Conservation (phyloP, 192 early-diverging fungal genomes). For the Linderina pennispora region DNA sequence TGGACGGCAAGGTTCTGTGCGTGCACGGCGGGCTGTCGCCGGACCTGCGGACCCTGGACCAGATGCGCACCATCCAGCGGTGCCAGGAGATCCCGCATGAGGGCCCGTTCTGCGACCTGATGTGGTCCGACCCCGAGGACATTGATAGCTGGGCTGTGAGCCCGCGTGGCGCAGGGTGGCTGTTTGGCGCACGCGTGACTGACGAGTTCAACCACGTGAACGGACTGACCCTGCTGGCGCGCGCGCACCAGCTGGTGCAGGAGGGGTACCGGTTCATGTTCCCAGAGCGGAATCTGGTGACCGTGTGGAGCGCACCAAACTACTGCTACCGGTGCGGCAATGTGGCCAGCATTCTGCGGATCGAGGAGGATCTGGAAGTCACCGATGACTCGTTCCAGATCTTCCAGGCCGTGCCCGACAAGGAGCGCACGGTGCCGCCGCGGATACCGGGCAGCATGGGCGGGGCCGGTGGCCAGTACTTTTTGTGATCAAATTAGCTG, state of each 20-base stretch:
- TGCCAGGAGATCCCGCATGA: slow-evolving; percentile 62
- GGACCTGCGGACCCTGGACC: slow-evolving; percentile 87
- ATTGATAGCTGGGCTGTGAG: slow-evolving; percentile 92
- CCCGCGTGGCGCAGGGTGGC: slow-evolving; percentile 95
- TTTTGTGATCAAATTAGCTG: slow-evolving; percentile 31
- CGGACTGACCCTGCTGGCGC: slow-evolving; percentile 81
- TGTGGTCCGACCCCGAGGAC: slow-evolving; percentile 51
- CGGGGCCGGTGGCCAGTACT: slow-evolving; percentile 36
- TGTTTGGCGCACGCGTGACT: slow-evolving; percentile 96
- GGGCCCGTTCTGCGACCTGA: slow-evolving; percentile 44
- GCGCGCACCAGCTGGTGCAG: slow-evolving; percentile 97
- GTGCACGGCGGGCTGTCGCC: slow-evolving; percentile 96
- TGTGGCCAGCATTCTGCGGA: slow-evolving; percentile 78
- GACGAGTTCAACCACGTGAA: slow-evolving; percentile 98
- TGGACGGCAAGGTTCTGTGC: slow-evolving; percentile 87
- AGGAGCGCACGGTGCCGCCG: slow-evolving; percentile 58
- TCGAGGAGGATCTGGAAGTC: slow-evolving; percentile 66
- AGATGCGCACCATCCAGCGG: slow-evolving; percentile 90
- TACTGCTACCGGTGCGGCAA: slow-evolving; percentile 99
- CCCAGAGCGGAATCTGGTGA: slow-evolving; percentile 85
- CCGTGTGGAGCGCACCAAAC: slow-evolving; percentile 94
- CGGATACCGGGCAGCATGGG: slow-evolving; percentile 46
- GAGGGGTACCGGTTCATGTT: slow-evolving; percentile 82
- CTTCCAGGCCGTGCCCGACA: slow-evolving; percentile 94
- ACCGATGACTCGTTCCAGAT: slow-evolving; percentile 89